Evolutionary conservation across 2,329 filamentous ascomycete genomes (phyloP), one percentile per base, ranked within the genome.

Genomic region (Epichloe gansuensis): DNA sequence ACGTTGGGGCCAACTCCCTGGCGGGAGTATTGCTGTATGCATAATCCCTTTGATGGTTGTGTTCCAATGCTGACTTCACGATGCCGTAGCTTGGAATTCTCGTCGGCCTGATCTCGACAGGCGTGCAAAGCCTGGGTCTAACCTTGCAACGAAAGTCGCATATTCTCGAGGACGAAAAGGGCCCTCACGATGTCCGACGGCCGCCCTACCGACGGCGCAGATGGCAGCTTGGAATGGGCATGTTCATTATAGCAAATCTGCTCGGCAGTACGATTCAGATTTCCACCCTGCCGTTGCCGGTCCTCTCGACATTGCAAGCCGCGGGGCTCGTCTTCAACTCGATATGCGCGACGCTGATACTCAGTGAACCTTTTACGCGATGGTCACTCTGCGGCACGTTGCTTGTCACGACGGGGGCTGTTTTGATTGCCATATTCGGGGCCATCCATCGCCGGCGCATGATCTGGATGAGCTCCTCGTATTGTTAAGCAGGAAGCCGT

Each of bases 241-340:
- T 98, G 83, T 98, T 98, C 70, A 83, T 98, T 59, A 76, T 95
- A 59, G 88, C 93, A 57, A 98, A 98, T 67, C 78, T 98, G 52
- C 77, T 97, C 52, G 93, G 93, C 55, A 96, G 91, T 71, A 91
- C 89, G 39, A 93, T 98, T 54, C 93, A 98, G 71, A 97, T 98
- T 66, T 96, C 93, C 34, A 96, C 91, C 1, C 76, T 98, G 45
- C 93, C 93, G 15, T 76, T 98, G 23, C 93, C 93, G 21, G 90
- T 98, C 5, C 80, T 98, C 37, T 97, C 91, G 53, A 96, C 93
- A 1, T 75, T 98, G 39, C 93, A 98, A 72, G 91, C 91, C 17
- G 95, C 91, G 3, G 93, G 93, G 45, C 78, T 98, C 52, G 93
- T 98, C 56, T 98, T 98, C 77, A 98, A 98, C 74, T 95, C 91